These are phyloP conservation scores for Ophiostoma perfectum DNA, from an alignment of 2,329 filamentous ascomycete genomes.

Conservation along the genomic window DNA sequence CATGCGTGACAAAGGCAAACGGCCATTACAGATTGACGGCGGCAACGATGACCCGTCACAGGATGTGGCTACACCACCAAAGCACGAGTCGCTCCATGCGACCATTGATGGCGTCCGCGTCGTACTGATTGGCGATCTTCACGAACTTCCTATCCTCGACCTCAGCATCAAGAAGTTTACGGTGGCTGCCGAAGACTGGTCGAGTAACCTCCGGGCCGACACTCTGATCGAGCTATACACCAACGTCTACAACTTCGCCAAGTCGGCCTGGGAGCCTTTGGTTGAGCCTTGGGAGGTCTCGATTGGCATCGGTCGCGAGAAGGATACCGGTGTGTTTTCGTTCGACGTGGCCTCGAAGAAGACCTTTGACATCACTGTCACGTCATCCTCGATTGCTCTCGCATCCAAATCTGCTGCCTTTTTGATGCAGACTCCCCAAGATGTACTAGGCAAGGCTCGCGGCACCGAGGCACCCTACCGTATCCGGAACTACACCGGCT, in stretches of 20 bases:
- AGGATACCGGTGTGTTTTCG: slow-evolving; percentile 67
- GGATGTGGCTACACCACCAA: background rate
- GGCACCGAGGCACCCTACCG: slow-evolving; percentile 88
- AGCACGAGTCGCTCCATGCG: slow-evolving; percentile 73
- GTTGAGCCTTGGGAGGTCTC: slow-evolving; percentile 96
- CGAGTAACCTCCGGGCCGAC: slow-evolving; percentile 77
- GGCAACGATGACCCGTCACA: background rate
- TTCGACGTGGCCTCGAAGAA: slow-evolving; percentile 86
- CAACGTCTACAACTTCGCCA: slow-evolving; percentile 98
- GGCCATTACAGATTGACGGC: slow-evolving; percentile 1
- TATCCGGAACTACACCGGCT: slow-evolving; percentile 93
- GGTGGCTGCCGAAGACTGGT: slow-evolving; percentile 84
- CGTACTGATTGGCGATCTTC: slow-evolving; percentile 89
- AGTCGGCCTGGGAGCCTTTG: slow-evolving; percentile 95
- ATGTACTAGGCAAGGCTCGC: slow-evolving; percentile 87
- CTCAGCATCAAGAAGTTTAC: slow-evolving; percentile 88
- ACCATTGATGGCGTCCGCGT: slow-evolving; percentile 83
- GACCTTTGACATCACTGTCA: slow-evolving; percentile 84
- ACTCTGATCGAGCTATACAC: slow-evolving; percentile 89
- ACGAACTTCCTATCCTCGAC: slow-evolving; percentile 92
- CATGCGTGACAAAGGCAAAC: background rate
- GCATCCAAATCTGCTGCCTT: slow-evolving; percentile 91
- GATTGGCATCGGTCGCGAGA: slow-evolving; percentile 76
- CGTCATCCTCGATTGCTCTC: slow-evolving; percentile 86
- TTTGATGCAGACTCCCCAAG: slow-evolving; percentile 70